Evolutionary conservation across 306 rosid genomes (phyloP).

Genomic region (Ormosia emarginata): DNA sequence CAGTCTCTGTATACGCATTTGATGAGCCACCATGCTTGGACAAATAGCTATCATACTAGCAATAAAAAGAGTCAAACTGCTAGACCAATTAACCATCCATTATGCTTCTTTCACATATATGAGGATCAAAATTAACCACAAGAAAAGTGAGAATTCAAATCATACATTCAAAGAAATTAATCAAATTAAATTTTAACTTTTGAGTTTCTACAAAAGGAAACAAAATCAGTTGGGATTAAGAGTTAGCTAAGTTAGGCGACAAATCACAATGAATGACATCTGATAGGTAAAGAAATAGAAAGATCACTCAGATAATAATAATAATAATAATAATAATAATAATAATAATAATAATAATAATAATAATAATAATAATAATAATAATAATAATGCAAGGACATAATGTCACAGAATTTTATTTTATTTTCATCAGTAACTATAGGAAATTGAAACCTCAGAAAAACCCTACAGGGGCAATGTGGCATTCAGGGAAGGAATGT

Average conservation of each 20-base stretch:
- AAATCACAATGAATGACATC: slow-evolving; percentile 3
- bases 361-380: background rate
- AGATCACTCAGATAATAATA: background rate
- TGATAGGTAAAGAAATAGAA: slow-evolving; percentile 4
- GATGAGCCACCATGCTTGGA: slow-evolving; percentile 98
- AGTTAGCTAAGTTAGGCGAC: background rate
- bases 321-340: background rate
- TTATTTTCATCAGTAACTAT: slow-evolving; percentile 2
- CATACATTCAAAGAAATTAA: slow-evolving; percentile 14
- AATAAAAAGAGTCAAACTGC: slow-evolving; percentile 43
- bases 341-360: background rate
- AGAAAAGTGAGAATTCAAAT: background rate
- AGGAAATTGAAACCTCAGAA: background rate
- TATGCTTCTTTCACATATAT: slow-evolving; percentile 12
- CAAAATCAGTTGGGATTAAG: background rate
- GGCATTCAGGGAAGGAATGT: slow-evolving; percentile 5
- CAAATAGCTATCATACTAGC: slow-evolving; percentile 95
- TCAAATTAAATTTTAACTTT: background rate
- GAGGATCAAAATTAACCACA: slow-evolving; percentile 1
- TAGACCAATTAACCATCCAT: slow-evolving; percentile 20
- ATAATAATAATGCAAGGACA: background rate
- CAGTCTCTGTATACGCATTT: slow-evolving; percentile 90
- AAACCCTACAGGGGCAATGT: background rate
- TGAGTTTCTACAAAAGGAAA: background rate
- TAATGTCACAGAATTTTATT: background rate